A percentile compares a stretch with the other conserved stretches of the same genome.
Conservation (phyloP, 2,329 filamentous ascomycete species). For the Aureobasidium leucospermi region DNA sequence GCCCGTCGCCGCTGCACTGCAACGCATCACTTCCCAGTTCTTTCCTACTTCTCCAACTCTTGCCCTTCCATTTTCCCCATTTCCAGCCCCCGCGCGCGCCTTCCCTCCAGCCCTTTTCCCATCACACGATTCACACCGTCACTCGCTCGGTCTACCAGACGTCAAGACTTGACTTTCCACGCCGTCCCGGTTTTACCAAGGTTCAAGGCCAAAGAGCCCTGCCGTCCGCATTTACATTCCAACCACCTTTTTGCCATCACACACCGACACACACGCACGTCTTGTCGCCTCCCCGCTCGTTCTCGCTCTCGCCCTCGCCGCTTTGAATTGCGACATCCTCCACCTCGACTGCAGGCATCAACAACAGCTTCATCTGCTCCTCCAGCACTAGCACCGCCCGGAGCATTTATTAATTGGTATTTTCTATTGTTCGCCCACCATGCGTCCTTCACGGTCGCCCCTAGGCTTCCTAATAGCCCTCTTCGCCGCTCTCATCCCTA, state of each 20-base stretch:
- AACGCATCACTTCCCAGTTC: background rate
- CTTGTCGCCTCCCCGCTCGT: slow-evolving; percentile 6
- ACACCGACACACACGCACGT: background rate
- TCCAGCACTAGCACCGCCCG: background rate
- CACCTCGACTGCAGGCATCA: background rate
- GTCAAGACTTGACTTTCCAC: slow-evolving; percentile 8
- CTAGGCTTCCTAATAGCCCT: slow-evolving; percentile 27
- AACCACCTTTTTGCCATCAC: slow-evolving; percentile 1
- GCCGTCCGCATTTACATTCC: slow-evolving; percentile 6
- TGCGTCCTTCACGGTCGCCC: slow-evolving; percentile 28
- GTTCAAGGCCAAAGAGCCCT: background rate
- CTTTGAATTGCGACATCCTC: background rate
- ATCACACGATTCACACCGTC: background rate
- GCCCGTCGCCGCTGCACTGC: background rate
- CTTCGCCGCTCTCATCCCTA: slow-evolving; percentile 32
- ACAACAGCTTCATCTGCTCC: background rate
- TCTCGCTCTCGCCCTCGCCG: slow-evolving; percentile 1
- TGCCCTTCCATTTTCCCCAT: background rate
- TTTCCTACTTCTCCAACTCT: slow-evolving; percentile 1
- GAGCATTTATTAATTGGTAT: background rate
- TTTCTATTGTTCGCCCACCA: slow-evolving; percentile 10
- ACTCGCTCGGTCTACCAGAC: slow-evolving; percentile 5
- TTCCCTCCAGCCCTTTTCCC: background rate
- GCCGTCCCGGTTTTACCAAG: background rate
- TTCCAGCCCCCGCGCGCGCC: slow-evolving; percentile 5